These are phyloP conservation scores for Pyrenula massariospora DNA, from an alignment of 495 filamentous ascomycete genomes.

Conservation along the genomic window DNA sequence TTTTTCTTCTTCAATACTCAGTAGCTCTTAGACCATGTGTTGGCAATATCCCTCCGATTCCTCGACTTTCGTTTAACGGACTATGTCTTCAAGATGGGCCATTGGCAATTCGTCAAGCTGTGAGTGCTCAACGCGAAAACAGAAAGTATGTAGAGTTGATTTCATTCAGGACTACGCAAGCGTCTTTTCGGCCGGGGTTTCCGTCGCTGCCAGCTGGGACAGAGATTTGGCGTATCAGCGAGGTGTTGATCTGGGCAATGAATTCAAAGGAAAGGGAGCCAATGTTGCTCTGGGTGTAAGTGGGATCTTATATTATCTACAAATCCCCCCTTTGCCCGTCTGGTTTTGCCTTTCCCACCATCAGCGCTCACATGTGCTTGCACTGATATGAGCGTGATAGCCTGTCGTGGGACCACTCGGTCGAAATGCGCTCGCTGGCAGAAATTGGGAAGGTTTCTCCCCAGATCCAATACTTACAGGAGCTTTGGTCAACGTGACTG, in stretches of 20 bases:
- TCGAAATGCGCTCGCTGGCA: constrained; percentile 53
- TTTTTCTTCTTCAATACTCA: not conserved
- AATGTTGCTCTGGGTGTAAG: constrained; percentile 42
- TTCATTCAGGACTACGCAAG: constrained; percentile 33
- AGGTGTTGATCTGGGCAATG: constrained; percentile 41
- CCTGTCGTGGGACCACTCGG: constrained; percentile 59
- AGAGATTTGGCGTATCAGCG: constrained; percentile 37
- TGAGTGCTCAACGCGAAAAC: too few species aligned
- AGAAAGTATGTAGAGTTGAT: not conserved
- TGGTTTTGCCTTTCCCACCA: too few species aligned
- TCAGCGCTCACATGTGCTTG: too few species aligned
- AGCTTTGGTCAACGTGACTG: constrained; percentile 38
- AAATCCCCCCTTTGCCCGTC: too few species aligned
- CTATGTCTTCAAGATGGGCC: constrained; percentile 47
- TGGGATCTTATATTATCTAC: too few species aligned
- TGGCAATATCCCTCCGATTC: constrained; percentile 47
- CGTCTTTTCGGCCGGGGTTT: constrained; percentile 58
- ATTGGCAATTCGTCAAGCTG: constrained; percentile 27
- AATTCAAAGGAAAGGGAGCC: constrained; percentile 40
- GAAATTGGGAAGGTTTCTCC: constrained; percentile 73
- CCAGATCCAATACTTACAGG: constrained; percentile 52
- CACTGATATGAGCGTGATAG: constrained; percentile 44
- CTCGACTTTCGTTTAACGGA: constrained; percentile 36
- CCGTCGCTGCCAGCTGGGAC: constrained; percentile 50
- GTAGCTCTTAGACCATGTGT: constrained; percentile 39